Base-by-base conservation (phyloP, 164 flowering plant species). In the Brasenia schreberi region DNA sequence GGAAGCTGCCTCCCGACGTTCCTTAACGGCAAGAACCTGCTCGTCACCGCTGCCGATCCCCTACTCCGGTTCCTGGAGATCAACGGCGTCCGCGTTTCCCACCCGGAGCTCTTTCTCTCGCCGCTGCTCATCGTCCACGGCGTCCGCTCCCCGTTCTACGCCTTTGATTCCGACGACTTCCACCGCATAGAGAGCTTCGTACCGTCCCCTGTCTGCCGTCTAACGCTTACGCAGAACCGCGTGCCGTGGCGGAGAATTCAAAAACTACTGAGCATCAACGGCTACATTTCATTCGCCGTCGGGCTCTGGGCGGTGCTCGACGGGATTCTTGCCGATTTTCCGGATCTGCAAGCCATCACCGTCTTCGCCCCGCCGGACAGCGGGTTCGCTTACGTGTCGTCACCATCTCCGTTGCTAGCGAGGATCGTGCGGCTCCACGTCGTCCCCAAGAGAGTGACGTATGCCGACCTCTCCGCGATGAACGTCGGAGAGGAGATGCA, bases 281-380 rank as follows among this genome's bases (percentile, higher is more conserved):
- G 88, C 59, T 86, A 73, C 44, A 72, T 76, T n/a, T 68, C 89
- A 0, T 86, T 86, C 63, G 80, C 95, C 10, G 70, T 78, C 12
- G 87, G 83, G 12, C 66, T 88, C 64, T 72, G 78, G 5, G 67
- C 81, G 17, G 84, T 78, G 78, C 85, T 83, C 75, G 81, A 78
- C 64, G 75, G 76, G 66, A 76, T 85, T 71, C 71, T 80, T 63
- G 68, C 63, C 64, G 87, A 82, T n/a, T 52, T 59, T 17, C 18
- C 0, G 39, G 67, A 72, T 65, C 64, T 85, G 75, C 65, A 60
- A 11, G 72, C 76, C 4, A 80, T 78, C 5, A 86, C 95, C 1
- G 62, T 88, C 56, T 81, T 88, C 18, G 82, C 86, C 39, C 88
- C 95, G 0, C 78, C 75, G 7, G 75, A 78, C 23, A 11, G 27